Evolutionary conservation across 2,329 filamentous ascomycete genomes (phyloP), one percentile per base, ranked within the genome.

Genomic region (Fusarium luffae): DNA sequence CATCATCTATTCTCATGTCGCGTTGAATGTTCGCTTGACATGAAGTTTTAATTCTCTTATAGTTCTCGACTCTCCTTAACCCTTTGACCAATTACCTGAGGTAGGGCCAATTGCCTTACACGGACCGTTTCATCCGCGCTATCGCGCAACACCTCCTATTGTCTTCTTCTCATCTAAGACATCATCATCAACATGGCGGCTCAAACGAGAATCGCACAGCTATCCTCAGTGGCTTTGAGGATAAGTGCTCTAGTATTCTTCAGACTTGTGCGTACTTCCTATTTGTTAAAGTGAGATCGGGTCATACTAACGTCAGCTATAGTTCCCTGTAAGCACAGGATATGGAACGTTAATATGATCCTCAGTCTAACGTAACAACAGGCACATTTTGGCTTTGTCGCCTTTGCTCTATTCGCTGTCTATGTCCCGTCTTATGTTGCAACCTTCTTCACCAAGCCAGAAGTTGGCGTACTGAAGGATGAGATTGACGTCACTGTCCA

Each of bases 341-440:
- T 27, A 46, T 47, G 41, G 27, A 34, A 47, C 19, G 41, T 66
- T 44, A 18, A 25, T 63, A 64, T 60, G 72, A 40, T 55, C 32
- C 43, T 55, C 41, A 44, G 37, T 43, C 55, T 70, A 64, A 75
- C 57, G 50, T 21, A 37, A 16, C 40, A 19, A 54, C 50, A 81
- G 79, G 79, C 79, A 58, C 78, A 79, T 69, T 78, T 82, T 63
- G 77, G 84, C 64, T 89, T 89, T 30, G 72, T 87, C 40, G 82
- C 89, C 5, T 88, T 89, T 59, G 85, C 90, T 0, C 81, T 91
- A 4, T 89, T 91, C 64, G 89, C 87, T 25, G 79, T 93, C 60
- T 93, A 93, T 71, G 76, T 90, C 1, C 85, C 90, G 0, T 83
- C 89, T 1, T 92, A 91, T 78, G 77, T 92, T 52, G 80, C 83